A percentile compares a stretch with the other conserved stretches of the same genome.
These are phyloP conservation scores for Eucalyptus sp. DNA, from an alignment of 345 rosid genomes.

Conservation along the genomic window DNA sequence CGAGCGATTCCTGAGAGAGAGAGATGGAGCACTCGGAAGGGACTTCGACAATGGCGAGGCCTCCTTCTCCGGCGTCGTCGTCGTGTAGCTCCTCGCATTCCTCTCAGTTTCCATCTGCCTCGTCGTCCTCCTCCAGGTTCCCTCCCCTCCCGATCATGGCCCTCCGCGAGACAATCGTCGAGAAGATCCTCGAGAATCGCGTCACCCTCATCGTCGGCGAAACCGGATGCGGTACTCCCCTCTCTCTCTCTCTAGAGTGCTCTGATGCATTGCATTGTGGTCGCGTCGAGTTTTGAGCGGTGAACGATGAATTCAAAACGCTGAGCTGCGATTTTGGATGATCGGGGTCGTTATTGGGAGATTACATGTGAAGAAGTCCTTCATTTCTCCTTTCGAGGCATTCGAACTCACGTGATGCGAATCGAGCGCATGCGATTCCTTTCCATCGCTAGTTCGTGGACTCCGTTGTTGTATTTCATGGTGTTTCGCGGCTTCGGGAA, in stretches of 20 bases:
- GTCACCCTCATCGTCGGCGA: constrained; percentile 95
- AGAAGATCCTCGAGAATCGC: constrained; percentile 74
- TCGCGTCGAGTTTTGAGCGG: neutral
- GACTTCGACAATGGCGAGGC: constrained; percentile 18
- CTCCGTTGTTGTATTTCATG: neutral
- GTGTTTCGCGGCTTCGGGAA: neutral
- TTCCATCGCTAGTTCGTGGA: neutral
- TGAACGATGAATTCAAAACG: neutral
- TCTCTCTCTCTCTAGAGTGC: neutral
- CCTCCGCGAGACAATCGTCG: constrained; percentile 50
- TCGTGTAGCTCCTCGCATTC: constrained; percentile 30
- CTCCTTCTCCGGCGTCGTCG: constrained; percentile 29
- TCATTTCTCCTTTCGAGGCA: neutral
- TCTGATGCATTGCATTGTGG: neutral
- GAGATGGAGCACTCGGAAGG: neutral
- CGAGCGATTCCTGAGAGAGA: neutral
- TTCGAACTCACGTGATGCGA: neutral
- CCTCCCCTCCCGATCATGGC: constrained; percentile 62
- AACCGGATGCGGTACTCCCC: constrained; percentile 75
- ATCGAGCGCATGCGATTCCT: neutral
- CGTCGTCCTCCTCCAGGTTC: constrained; percentile 17
- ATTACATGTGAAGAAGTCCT: neutral
- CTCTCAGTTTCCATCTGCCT: constrained; percentile 9
- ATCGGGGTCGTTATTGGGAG: neutral
- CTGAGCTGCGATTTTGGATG: neutral